These are phyloP conservation scores for Orbilia ellipsospora DNA, from an alignment of 2,329 filamentous ascomycete genomes.

Conservation along the genomic window DNA sequence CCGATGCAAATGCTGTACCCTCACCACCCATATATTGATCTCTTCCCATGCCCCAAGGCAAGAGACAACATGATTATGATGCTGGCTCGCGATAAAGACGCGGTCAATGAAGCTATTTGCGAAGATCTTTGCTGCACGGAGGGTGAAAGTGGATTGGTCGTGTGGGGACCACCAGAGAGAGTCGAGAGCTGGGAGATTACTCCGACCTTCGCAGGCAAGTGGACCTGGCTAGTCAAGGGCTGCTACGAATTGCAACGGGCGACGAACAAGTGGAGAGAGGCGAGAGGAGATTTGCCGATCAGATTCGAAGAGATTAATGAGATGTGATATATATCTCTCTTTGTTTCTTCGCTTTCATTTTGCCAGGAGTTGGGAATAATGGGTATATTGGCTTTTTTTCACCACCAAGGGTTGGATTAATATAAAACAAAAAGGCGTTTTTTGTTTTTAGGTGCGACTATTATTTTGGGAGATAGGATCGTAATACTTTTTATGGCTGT, in stretches of 20 bases:
- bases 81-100: slow-evolving; percentile 54
- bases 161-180: slow-evolving; percentile 49
- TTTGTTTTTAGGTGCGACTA: not conserved
- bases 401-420: not conserved
- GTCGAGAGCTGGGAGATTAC: slow-evolving; percentile 54
- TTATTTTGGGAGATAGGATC: not conserved
- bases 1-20: slow-evolving; percentile 59
- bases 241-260: slow-evolving; percentile 42
- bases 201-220: slow-evolving; percentile 67
- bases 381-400: slow-evolving; percentile 1
- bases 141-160: slow-evolving; percentile 29
- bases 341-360: not conserved
- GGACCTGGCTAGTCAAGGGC: slow-evolving; percentile 68
- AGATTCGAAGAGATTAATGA: slow-evolving; percentile 50
- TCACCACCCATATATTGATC: slow-evolving; percentile 63
- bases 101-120: slow-evolving; percentile 57
- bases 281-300: slow-evolving; percentile 50
- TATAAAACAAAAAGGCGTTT: too few species aligned
- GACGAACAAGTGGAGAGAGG: slow-evolving; percentile 50
- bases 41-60: slow-evolving; percentile 61
- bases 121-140: slow-evolving; percentile 55
- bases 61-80: slow-evolving; percentile 61
- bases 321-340: slow-evolving; percentile 4
- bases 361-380: not conserved
- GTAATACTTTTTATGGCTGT: not conserved